These are phyloP conservation scores for Plasmodium ovale DNA, from an alignment of 169 alveolate species.

Conservation along the genomic window DNA sequence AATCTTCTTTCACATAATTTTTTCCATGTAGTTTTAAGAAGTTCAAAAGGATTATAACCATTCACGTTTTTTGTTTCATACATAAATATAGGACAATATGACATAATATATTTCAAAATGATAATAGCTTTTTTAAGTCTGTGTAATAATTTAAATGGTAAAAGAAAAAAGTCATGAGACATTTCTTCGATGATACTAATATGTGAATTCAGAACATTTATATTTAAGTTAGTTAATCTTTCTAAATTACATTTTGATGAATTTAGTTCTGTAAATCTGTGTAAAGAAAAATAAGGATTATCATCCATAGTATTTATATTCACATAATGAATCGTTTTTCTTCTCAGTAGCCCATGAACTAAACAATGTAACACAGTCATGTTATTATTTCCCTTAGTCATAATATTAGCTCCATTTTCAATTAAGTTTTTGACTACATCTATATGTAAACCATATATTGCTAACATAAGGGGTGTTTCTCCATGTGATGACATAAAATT, in stretches of 20 bases:
- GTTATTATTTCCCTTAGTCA: conserved; percentile 39
- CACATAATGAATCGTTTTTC: conserved; percentile 32
- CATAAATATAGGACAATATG: conserved; percentile 30
- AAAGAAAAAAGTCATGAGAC: conserved; percentile 25
- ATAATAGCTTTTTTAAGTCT: conserved; percentile 55
- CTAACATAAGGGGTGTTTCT: conserved; percentile 89
- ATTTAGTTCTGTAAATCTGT: conserved; percentile 12
- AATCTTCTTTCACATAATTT: conserved; percentile 36
- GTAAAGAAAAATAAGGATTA: background rate
- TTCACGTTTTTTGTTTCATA: conserved; percentile 31
- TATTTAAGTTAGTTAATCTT: conserved; percentile 10
- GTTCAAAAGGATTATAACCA: conserved; percentile 49
- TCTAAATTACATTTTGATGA: conserved; percentile 20
- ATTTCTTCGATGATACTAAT: conserved; percentile 35
- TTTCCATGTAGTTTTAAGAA: conserved; percentile 42
- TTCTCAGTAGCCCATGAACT: conserved; percentile 40
- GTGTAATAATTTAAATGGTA: conserved; percentile 57
- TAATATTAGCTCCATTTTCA: conserved; percentile 79
- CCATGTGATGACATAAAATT: conserved; percentile 84
- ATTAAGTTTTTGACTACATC: conserved; percentile 81
- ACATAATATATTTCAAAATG: conserved; percentile 21
- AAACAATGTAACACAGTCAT: conserved; percentile 47
- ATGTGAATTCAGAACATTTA: background rate
- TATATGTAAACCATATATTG: conserved; percentile 86
- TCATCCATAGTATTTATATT: conserved; percentile 5